Evolutionary conservation across 768 basidiomycete genomes (phyloP).

Genomic region (Thelephora aurantiotincta): DNA sequence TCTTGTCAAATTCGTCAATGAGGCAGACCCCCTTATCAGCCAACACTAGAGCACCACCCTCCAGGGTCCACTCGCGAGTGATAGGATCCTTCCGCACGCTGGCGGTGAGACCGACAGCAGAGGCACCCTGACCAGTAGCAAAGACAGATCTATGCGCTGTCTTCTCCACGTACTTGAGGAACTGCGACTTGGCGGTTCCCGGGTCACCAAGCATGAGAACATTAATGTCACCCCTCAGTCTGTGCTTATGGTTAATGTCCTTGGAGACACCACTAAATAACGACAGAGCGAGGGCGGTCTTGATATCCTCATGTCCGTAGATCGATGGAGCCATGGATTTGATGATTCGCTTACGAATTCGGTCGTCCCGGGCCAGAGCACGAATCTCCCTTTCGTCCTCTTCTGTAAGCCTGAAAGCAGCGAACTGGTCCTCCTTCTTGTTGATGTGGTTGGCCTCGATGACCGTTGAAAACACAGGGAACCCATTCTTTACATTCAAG

Average conservation of each 20-base stretch:
- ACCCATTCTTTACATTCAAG: conserved; percentile 96
- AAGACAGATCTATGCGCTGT: conserved; percentile 96
- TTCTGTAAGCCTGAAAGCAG: conserved; percentile 94
- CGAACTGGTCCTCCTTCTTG: conserved; percentile 98
- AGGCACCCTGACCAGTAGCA: conserved; percentile 96
- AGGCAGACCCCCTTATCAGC: conserved; percentile 97
- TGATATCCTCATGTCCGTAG: conserved; percentile 98
- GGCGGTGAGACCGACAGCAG: conserved; percentile 95
- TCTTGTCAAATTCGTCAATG: conserved; percentile 99
- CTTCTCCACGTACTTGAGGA: conserved; percentile 98
- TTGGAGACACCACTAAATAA: conserved; percentile 91
- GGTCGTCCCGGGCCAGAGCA: conserved; percentile 73
- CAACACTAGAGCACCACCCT: conserved; percentile 95
- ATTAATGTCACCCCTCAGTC: conserved; percentile 97
- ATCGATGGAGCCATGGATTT: conserved; percentile 99
- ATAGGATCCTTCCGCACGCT: conserved; percentile 98
- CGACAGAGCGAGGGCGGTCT: conserved; percentile 90
- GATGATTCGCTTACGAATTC: conserved; percentile 93
- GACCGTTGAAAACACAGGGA: conserved; percentile 97
- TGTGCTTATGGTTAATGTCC: conserved; percentile 92
- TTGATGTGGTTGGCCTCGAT: conserved; percentile 98
- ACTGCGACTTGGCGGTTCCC: conserved; percentile 97
- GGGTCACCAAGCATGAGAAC: conserved; percentile 93
- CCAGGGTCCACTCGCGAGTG: conserved; percentile 95
- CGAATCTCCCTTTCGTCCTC: conserved; percentile 94